Percentiles rank a stretch among this genome's conserved stretches.
These are phyloP conservation scores for Fonsecaea erecta DNA, from an alignment of 2,329 filamentous ascomycete genomes.

Conservation along the genomic window DNA sequence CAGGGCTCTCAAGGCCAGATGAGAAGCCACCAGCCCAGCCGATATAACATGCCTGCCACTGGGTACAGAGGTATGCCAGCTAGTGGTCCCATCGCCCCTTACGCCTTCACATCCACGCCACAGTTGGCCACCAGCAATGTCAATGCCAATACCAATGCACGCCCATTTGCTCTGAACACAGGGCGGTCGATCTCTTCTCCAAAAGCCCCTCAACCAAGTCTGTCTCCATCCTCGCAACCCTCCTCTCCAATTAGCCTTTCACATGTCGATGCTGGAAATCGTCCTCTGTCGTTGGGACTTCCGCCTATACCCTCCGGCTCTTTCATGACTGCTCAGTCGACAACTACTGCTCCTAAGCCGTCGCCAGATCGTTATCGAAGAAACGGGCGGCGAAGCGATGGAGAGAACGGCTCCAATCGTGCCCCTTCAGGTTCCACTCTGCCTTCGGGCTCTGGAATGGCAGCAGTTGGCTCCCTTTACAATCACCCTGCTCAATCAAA, in stretches of 20 bases:
- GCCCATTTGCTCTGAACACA: slow-evolving; percentile 20
- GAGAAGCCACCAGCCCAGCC: slow-evolving; percentile 53
- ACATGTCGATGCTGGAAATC: slow-evolving; percentile 31
- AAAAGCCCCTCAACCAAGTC: slow-evolving; percentile 46
- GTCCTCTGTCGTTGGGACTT: slow-evolving; percentile 28
- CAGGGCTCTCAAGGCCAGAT: slow-evolving; percentile 42
- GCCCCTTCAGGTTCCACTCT: slow-evolving; percentile 45
- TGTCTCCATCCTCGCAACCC: slow-evolving; percentile 23
- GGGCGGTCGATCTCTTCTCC: slow-evolving; percentile 58
- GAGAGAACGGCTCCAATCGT: slow-evolving; percentile 29
- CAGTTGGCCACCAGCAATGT: slow-evolving; percentile 59
- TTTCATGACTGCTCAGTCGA: slow-evolving; percentile 24
- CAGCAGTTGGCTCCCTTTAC: slow-evolving; percentile 61
- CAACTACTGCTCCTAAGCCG: slow-evolving; percentile 59
- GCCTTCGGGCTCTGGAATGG: slow-evolving; percentile 60
- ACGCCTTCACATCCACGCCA: slow-evolving; percentile 75
- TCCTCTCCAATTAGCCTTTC: slow-evolving; percentile 19
- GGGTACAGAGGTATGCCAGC: slow-evolving; percentile 61
- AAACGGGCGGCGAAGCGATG: slow-evolving; percentile 61
- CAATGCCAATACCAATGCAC: slow-evolving; percentile 41
- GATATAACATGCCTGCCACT: slow-evolving; percentile 47
- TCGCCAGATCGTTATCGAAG: slow-evolving; percentile 85
- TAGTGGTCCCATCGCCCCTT: slow-evolving; percentile 71
- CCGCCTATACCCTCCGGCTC: slow-evolving; percentile 27
- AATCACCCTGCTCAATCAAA: slow-evolving; percentile 50